Evolutionary conservation across 2,329 filamentous ascomycete genomes (phyloP), one percentile per base, ranked within the genome.

Genomic region (Didymella lethalis): DNA sequence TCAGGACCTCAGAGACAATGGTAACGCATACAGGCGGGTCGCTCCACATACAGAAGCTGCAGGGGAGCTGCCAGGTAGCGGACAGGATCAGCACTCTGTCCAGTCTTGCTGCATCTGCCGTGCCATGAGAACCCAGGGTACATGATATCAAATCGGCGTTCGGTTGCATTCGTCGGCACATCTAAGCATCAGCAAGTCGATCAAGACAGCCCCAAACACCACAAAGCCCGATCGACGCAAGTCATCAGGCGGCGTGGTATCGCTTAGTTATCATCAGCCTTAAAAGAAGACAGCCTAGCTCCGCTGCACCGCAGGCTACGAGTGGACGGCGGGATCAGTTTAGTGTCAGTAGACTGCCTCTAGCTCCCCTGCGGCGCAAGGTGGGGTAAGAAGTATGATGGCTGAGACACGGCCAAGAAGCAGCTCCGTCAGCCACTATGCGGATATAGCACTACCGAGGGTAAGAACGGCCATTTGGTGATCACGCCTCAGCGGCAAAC

Each of bases 281-380:
- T 48, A n/a, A 34, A n/a, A 48, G 23, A 34, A 57, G 29, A 18
- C 47, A 45, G 25, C 32, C 11, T 36, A 28, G 36, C 32, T 57
- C 45, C 31, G 18, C 18, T 44, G 14, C 41, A 23, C 41, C 25
- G 41, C 16, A n/a, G 14, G 41, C 41, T 28, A 44, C 41, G 7
- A 44, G 25, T 44, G 41, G 41, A 28, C n/a, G 14, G 23, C 41
- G 25, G 41, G 23, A 44, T 44, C 25, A 10, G 11, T 43, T 43
- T 26, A 10, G 40, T 43, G 11, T 26, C 25, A 28, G 23, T 11
- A 26, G 41, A 28, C 41, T 10, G 38, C 38, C 49, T 43, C 38
- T 51, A 31, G 48, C 34, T 12, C 41, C 25, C 16, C 38, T 54
- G 43, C 55, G 59, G 61, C 54, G 57, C 53, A 57, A 67, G 63